Evolutionary conservation across 441 rosid genomes (phyloP).

Genomic region (Dalechampia spathulata): DNA sequence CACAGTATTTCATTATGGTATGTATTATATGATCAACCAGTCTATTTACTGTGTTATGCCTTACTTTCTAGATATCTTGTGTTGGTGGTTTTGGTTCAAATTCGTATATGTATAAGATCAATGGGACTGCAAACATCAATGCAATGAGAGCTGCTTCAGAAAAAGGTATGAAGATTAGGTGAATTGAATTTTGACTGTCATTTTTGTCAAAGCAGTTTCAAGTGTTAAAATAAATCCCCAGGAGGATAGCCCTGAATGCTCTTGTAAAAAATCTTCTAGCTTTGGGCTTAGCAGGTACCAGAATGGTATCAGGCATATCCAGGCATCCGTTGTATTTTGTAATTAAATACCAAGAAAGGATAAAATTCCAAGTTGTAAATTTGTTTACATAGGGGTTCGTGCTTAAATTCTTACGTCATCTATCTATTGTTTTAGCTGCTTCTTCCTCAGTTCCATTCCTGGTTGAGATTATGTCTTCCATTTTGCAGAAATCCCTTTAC

Average conservation of each 20-base stretch:
- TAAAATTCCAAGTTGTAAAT: too few species aligned
- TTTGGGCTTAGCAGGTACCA: neutral
- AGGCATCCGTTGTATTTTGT: neutral
- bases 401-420: too few species aligned
- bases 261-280: too few species aligned
- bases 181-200: neutral
- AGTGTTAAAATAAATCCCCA: neutral
- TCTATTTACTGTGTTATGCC: constrained; percentile 16
- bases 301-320: neutral
- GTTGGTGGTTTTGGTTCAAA: constrained; percentile 96
- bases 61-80: constrained; percentile 67
- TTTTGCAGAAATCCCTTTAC: neutral
- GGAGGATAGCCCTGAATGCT: too few species aligned
- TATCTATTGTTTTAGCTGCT: too few species aligned
- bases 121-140: constrained; percentile 92
- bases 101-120: constrained; percentile 88
- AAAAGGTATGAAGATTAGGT: constrained; percentile 39
- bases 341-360: too few species aligned
- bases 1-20: neutral
- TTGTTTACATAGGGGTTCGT: too few species aligned
- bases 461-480: neutral
- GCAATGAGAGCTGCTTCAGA: constrained; percentile 91
- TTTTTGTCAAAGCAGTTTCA: neutral
- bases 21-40: neutral
- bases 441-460: too few species aligned